Conservation (phyloP, 73 alveolate species). For the Tetrahymena elliotti region DNA sequence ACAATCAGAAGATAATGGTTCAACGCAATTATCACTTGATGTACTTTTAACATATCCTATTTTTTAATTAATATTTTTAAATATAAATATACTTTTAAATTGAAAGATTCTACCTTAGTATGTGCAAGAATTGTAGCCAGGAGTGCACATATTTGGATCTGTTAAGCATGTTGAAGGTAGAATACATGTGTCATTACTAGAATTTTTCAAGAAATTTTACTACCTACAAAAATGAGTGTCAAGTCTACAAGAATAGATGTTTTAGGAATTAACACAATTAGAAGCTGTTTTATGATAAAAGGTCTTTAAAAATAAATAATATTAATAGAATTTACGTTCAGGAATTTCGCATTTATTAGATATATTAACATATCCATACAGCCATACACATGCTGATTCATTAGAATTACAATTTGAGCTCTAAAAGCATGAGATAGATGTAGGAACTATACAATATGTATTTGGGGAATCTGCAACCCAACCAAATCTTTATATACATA, state of each 20-base stretch:
- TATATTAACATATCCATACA: not conserved
- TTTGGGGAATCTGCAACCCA: not conserved
- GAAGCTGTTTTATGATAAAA: not conserved
- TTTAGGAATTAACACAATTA: not conserved
- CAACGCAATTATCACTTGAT: not conserved
- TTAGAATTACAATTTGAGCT: not conserved
- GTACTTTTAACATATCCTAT: not conserved
- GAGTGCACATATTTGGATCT: not conserved
- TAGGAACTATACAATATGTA: not conserved
- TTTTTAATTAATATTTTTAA: too few species aligned
- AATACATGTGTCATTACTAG: not conserved
- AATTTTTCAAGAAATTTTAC: not conserved
- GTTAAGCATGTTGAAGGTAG: not conserved
- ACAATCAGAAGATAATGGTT: not conserved
- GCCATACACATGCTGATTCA: not conserved
- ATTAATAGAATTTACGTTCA: too few species aligned
- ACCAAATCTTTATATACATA: not conserved
- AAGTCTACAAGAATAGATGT: not conserved
- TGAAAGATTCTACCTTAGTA: not conserved
- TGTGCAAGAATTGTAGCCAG: not conserved
- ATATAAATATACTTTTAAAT: too few species aligned
- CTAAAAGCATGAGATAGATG: not conserved
- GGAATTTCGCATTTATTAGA: too few species aligned
- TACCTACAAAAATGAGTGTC: not conserved
- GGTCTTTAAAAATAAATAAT: too few species aligned